Evolutionary conservation across 768 basidiomycete genomes (phyloP).

Genomic region (Strobilomyces dryophilus): DNA sequence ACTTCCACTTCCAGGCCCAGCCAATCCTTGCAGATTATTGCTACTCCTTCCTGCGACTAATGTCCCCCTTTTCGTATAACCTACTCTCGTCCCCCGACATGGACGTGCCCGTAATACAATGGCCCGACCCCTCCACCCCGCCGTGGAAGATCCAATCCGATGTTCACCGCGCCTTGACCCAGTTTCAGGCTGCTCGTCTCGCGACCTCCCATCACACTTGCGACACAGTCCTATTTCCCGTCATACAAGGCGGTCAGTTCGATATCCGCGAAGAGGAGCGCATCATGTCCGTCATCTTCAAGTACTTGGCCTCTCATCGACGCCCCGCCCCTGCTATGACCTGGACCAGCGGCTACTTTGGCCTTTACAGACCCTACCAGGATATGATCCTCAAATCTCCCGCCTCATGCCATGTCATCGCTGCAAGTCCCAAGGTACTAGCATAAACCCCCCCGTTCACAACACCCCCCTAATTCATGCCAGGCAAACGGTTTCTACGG

Average conservation of each 20-base stretch:
- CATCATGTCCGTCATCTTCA: slow-evolving; percentile 54
- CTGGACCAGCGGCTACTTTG: slow-evolving; percentile 95
- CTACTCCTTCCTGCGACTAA: slow-evolving; percentile 64
- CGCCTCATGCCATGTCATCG: slow-evolving; percentile 67
- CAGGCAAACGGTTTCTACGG: slow-evolving; percentile 96
- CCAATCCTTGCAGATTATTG: slow-evolving; percentile 76
- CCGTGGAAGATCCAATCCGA: slow-evolving; percentile 67
- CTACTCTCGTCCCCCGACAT: slow-evolving; percentile 27
- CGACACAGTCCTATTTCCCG: slow-evolving; percentile 64
- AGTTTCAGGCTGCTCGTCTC: slow-evolving; percentile 52
- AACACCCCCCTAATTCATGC: background rate
- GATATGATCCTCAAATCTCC: slow-evolving; percentile 58
- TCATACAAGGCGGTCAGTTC: slow-evolving; percentile 89
- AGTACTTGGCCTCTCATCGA: slow-evolving; percentile 33
- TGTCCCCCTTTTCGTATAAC: slow-evolving; percentile 71
- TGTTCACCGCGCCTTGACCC: slow-evolving; percentile 50
- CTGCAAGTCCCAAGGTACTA: slow-evolving; percentile 79
- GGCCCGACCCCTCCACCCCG: slow-evolving; percentile 62
- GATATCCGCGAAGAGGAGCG: slow-evolving; percentile 82
- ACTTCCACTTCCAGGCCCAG: slow-evolving; percentile 60
- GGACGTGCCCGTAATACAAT: slow-evolving; percentile 52
- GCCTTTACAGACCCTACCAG: slow-evolving; percentile 78
- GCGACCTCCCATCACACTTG: background rate
- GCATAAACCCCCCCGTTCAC: background rate
- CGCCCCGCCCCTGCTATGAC: slow-evolving; percentile 52